phyloP scores from a whole-genome alignment of 768 basidiomycete species.

The Harrya chromipes region DNA sequence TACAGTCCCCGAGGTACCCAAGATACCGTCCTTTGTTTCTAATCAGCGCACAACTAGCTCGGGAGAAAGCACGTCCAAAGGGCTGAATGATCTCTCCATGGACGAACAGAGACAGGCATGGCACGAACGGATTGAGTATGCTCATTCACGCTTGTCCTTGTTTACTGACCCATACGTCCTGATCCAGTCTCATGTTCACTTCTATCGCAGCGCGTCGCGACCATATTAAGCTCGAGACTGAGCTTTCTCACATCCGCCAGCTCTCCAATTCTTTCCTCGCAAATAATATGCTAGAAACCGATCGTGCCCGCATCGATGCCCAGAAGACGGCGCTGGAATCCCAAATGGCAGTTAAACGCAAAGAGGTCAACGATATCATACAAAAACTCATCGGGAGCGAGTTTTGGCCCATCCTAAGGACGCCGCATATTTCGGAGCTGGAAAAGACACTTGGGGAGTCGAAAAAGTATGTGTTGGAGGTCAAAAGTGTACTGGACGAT shows the following conservation, averaged over 20 bases:
- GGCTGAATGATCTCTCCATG: constrained; percentile 24
- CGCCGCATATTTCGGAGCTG: constrained; percentile 23
- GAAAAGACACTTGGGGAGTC: constrained; percentile 22
- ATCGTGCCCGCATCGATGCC: constrained; percentile 21
- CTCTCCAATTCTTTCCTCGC: constrained; percentile 26
- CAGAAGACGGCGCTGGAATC: constrained; percentile 24
- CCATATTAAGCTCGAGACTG: constrained; percentile 30
- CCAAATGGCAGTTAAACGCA: constrained; percentile 29
- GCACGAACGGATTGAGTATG: constrained; percentile 42
- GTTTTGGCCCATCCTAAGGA: constrained; percentile 40
- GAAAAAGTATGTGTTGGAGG: constrained; percentile 30
- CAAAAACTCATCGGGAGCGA: constrained; percentile 32
- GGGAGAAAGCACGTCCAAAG: not conserved
- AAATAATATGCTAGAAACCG: constrained; percentile 23
- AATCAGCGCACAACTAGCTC: constrained; percentile 6
- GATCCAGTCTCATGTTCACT: constrained; percentile 34
- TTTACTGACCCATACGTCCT: not conserved
- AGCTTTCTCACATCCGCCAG: constrained; percentile 26
- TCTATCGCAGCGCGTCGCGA: constrained; percentile 35
- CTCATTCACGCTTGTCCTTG: not conserved
- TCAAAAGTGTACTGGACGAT: constrained; percentile 26
- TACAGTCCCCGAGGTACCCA: constrained; percentile 16
- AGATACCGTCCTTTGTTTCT: constrained; percentile 18
- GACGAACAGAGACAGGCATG: constrained; percentile 39
- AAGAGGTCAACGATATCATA: constrained; percentile 29